Percentiles rank a stretch among this genome's conserved stretches.
These are phyloP conservation scores for Kodamaea derodonti DNA, from an alignment of 1,139 yeast genomes.

Conservation along the genomic window DNA sequence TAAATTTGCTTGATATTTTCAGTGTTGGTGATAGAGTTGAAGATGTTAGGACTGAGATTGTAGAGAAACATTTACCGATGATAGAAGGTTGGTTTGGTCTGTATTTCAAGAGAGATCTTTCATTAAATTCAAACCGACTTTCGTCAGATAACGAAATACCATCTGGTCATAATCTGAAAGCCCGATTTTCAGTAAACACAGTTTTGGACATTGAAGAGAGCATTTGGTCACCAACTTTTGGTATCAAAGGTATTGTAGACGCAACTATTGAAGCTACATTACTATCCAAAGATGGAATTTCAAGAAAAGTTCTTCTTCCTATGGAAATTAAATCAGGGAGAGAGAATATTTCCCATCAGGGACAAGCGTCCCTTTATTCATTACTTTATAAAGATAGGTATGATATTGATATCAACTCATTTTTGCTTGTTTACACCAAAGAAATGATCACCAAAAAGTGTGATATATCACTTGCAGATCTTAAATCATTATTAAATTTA, in stretches of 20 bases:
- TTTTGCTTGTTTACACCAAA: constrained; percentile 72
- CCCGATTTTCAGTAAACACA: constrained; percentile 53
- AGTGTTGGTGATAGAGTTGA: constrained; percentile 52
- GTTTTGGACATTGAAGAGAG: constrained; percentile 85
- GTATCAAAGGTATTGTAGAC: constrained; percentile 88
- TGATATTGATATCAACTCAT: constrained; percentile 59
- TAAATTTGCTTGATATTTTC: constrained; percentile 48
- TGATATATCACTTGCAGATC: constrained; percentile 52
- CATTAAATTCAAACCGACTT: constrained; percentile 9
- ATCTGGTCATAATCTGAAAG: constrained; percentile 32
- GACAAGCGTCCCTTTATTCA: constrained; percentile 86
- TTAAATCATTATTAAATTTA: constrained; percentile 60
- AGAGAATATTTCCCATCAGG: constrained; percentile 67
- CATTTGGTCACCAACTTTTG: constrained; percentile 87
- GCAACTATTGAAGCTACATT: constrained; percentile 70
- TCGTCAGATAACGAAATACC: constrained; percentile 24
- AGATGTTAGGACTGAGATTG: constrained; percentile 43
- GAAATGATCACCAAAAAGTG: constrained; percentile 52
- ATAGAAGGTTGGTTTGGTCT: constrained; percentile 61
- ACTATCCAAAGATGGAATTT: constrained; percentile 15
- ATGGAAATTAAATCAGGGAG: constrained; percentile 88
- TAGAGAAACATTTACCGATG: constrained; percentile 47
- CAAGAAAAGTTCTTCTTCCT: constrained; percentile 59
- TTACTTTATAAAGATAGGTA: constrained; percentile 77
- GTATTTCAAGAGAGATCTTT: constrained; percentile 31